Percentiles rank a stretch among this genome's conserved stretches.
These are phyloP conservation scores for Lodderomyces jiufengensis DNA, from an alignment of 1,139 yeast species.

Conservation along the genomic window DNA sequence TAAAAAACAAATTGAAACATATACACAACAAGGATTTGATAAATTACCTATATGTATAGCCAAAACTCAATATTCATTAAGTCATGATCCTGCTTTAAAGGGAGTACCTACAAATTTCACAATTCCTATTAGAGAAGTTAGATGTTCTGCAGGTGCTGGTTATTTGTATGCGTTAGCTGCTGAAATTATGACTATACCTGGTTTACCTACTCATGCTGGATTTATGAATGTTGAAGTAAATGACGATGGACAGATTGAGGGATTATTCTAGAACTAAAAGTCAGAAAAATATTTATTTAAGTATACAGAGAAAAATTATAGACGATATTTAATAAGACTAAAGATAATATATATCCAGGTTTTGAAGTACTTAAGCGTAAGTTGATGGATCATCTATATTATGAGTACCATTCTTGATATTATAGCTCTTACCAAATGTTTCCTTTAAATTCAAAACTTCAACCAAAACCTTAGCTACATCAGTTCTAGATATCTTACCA, in stretches of 20 bases:
- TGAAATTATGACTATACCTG: slow-evolving; percentile 82
- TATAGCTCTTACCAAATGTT: slow-evolving; percentile 27
- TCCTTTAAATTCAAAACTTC: slow-evolving; percentile 18
- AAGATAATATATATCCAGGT: too few relatives aligned
- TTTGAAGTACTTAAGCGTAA: neutral
- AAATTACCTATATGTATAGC: slow-evolving; percentile 79
- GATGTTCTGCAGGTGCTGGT: slow-evolving; percentile 82
- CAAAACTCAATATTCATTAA: slow-evolving; percentile 77
- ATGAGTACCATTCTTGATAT: slow-evolving; percentile 23
- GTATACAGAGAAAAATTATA: too few relatives aligned
- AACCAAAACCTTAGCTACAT: slow-evolving; percentile 28
- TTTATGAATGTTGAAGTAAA: slow-evolving; percentile 81
- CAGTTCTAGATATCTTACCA: slow-evolving; percentile 25
- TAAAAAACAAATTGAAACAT: slow-evolving; percentile 59
- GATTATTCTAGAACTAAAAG: slow-evolving; percentile 47
- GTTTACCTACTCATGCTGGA: slow-evolving; percentile 78
- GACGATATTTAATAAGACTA: too few relatives aligned
- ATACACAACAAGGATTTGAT: slow-evolving; percentile 68
- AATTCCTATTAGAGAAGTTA: slow-evolving; percentile 75
- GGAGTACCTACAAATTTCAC: slow-evolving; percentile 80
- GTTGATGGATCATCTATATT: slow-evolving; percentile 8
- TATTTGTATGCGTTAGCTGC: slow-evolving; percentile 80
- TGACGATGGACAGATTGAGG: slow-evolving; percentile 77
- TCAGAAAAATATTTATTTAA: too few relatives aligned
- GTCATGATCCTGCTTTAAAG: slow-evolving; percentile 77